Conservation (phyloP, 2,329 filamentous ascomycete species). For the Penicillium sp. region DNA sequence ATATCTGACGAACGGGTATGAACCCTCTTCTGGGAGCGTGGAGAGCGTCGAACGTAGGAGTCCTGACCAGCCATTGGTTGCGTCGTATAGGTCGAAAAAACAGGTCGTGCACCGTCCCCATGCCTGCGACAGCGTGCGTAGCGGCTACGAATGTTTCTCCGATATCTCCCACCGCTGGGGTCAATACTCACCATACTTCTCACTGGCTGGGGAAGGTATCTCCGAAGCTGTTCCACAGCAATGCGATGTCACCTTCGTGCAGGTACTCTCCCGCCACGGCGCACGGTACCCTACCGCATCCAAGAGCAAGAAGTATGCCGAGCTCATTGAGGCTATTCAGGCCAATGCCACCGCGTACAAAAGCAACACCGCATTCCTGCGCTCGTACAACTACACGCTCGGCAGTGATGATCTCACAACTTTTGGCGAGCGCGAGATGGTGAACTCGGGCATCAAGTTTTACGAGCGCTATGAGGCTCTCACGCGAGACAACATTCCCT, state of each 20-base stretch:
- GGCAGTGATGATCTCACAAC: conserved; percentile 68
- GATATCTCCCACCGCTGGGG: conserved; percentile 73
- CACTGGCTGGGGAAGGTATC: conserved; percentile 60
- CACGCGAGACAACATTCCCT: conserved; percentile 60
- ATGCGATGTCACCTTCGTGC: conserved; percentile 78
- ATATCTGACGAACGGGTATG: conserved; percentile 11
- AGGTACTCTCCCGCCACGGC: conserved; percentile 81
- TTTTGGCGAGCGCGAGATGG: conserved; percentile 69
- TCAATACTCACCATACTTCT: conserved; percentile 84
- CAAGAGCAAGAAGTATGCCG: conserved; percentile 66
- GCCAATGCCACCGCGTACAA: conserved; percentile 57
- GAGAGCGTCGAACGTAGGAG: neutral
- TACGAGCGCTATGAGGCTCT: conserved; percentile 71
- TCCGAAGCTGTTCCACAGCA: conserved; percentile 59
- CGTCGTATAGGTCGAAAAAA: conserved; percentile 5
- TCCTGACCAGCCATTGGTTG: conserved; percentile 4
- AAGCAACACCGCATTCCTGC: conserved; percentile 67
- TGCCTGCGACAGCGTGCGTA: conserved; percentile 55
- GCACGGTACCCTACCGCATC: conserved; percentile 74
- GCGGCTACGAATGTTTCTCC: conserved; percentile 65
- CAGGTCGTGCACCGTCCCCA: neutral
- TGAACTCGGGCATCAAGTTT: conserved; percentile 74
- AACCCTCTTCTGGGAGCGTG: conserved; percentile 1
- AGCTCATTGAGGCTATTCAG: conserved; percentile 68
- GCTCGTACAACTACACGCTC: conserved; percentile 69